phyloP scores from a whole-genome alignment of 176 grass and related monocot genomes.

The Aegilops sharonensis region DNA sequence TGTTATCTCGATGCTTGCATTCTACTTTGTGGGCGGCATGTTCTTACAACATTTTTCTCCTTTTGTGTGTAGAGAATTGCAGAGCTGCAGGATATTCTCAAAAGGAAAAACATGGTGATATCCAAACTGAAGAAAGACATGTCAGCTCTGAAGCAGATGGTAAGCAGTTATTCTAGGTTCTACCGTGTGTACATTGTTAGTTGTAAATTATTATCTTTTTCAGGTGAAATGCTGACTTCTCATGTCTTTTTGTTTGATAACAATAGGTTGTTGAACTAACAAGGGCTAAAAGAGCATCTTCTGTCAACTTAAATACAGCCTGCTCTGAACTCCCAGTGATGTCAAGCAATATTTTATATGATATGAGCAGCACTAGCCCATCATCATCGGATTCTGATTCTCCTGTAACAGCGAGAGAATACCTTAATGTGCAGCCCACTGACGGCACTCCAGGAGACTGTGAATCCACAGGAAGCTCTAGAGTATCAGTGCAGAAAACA shows the following conservation, averaged over 20 bases:
- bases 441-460: not conserved
- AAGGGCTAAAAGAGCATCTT: constrained; percentile 63
- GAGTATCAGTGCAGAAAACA: constrained; percentile 8
- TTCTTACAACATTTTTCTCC: not conserved
- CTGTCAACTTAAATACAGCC: constrained; percentile 30
- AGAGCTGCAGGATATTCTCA: constrained; percentile 72
- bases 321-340: constrained; percentile 56
- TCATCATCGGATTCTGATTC: constrained; percentile 89
- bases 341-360: constrained; percentile 83
- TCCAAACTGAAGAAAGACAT: constrained; percentile 91
- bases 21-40: not conserved
- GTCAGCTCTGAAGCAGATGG: constrained; percentile 64
- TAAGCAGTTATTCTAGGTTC: constrained; percentile 17
- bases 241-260: constrained; percentile 17
- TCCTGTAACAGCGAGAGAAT: constrained; percentile 39
- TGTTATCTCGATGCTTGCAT: not conserved
- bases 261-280: constrained; percentile 75
- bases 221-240: not conserved
- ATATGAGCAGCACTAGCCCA: constrained; percentile 72
- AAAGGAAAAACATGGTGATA: constrained; percentile 80
- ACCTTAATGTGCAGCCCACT: constrained; percentile 16
- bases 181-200: not conserved
- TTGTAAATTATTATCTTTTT: not conserved
- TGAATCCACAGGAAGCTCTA: constrained; percentile 4
- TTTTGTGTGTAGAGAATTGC: constrained; percentile 64